A percentile compares a stretch with the other conserved stretches of the same genome.
These are phyloP conservation scores for Pseudozyma pruni DNA, from an alignment of 1,284 basidiomycete genomes.

Conservation along the genomic window DNA sequence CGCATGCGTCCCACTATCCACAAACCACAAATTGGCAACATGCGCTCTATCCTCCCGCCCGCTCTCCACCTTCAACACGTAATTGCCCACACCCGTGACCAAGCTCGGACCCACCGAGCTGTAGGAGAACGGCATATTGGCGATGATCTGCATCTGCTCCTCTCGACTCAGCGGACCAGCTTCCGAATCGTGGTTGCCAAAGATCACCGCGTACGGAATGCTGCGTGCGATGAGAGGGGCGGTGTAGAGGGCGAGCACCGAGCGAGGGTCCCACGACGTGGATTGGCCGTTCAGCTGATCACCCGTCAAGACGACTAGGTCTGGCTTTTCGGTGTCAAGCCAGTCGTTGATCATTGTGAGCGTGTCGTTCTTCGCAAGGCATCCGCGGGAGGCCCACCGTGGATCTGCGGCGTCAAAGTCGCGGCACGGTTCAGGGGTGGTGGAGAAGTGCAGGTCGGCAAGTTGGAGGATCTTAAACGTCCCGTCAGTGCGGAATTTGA, in stretches of 20 bases:
- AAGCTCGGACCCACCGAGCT: conserved; percentile 81
- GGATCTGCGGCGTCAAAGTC: conserved; percentile 38
- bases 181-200: conserved; percentile 79
- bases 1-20: conserved; percentile 80
- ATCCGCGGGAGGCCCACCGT: conserved; percentile 17
- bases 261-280: conserved; percentile 85
- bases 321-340: conserved; percentile 81
- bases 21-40: conserved; percentile 87
- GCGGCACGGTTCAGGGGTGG: conserved; percentile 55
- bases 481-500: conserved; percentile 50
- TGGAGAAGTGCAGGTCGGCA: conserved; percentile 63
- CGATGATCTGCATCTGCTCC: conserved; percentile 76
- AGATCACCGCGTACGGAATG: conserved; percentile 88
- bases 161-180: conserved; percentile 47
- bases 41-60: conserved; percentile 74
- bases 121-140: conserved; percentile 84
- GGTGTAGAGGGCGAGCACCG: conserved; percentile 87
- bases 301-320: conserved; percentile 78
- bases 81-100: conserved; percentile 70
- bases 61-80: conserved; percentile 26
- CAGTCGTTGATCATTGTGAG: conserved; percentile 46
- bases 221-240: conserved; percentile 77
- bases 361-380: conserved; percentile 56
- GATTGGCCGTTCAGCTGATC: conserved; percentile 73
- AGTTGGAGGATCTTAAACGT: conserved; percentile 65